Conservation (phyloP, 345 rosid species). For the Eucalyptus leucophloia region DNA sequence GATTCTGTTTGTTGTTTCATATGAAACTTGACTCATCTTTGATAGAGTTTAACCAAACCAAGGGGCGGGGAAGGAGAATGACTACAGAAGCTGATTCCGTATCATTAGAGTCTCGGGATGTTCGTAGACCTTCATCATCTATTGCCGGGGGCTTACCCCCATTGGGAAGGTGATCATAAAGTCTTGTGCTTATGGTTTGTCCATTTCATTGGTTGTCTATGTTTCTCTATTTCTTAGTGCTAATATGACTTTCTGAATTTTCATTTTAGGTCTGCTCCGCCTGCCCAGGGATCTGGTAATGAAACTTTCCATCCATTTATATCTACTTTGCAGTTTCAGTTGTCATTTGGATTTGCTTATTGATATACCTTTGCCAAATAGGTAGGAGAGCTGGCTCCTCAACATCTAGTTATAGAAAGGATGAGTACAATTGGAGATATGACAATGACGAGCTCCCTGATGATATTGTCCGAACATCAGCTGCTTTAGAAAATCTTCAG, state of each 20-base stretch:
- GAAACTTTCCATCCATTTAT: background rate
- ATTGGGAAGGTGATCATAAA: slow-evolving; percentile 52
- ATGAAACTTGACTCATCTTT: background rate
- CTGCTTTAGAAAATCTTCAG: slow-evolving; percentile 88
- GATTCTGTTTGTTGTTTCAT: background rate
- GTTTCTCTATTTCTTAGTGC: background rate
- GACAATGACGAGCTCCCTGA: slow-evolving; percentile 54
- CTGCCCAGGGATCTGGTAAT: slow-evolving; percentile 57
- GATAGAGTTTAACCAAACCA: slow-evolving; percentile 54
- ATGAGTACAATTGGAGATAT: slow-evolving; percentile 79
- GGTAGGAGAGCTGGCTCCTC: slow-evolving; percentile 86
- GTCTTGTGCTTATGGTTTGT: background rate
- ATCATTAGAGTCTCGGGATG: slow-evolving; percentile 50
- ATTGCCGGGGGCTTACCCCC: slow-evolving; percentile 92
- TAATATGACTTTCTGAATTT: background rate
- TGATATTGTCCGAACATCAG: slow-evolving; percentile 65
- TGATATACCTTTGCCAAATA: slow-evolving; percentile 6
- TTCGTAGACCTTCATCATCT: slow-evolving; percentile 57
- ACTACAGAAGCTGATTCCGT: slow-evolving; percentile 37
- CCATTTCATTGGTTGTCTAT: background rate
- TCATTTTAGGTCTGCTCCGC: slow-evolving; percentile 33
- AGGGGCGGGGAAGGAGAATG: slow-evolving; percentile 58
- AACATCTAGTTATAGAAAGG: slow-evolving; percentile 62
- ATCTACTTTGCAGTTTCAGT: background rate
- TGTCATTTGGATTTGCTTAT: background rate